Evolutionary conservation across 192 early-diverging fungal species (phyloP).

Genomic region (Chytriomyces hyalinus): DNA sequence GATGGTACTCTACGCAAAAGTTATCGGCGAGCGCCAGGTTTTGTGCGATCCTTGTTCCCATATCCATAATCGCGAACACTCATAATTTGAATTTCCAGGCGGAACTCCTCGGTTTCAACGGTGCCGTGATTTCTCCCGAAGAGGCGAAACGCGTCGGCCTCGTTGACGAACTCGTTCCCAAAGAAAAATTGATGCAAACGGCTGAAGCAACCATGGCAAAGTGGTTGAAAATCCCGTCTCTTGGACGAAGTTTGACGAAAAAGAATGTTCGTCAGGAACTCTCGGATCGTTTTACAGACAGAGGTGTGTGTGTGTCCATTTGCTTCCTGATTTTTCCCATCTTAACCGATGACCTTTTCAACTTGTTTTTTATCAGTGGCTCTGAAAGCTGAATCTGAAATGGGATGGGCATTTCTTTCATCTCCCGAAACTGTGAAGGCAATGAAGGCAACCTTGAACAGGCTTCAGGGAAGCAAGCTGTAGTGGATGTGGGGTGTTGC

Average conservation of each 20-base stretch:
- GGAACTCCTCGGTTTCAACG: conserved; percentile 41
- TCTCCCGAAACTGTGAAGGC: conserved; percentile 36
- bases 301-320: background rate
- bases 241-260: conserved; percentile 48
- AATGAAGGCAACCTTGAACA: conserved; percentile 43
- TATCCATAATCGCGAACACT: background rate
- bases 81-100: conserved; percentile 6
- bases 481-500: background rate
- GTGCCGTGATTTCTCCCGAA: conserved; percentile 42
- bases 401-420: conserved; percentile 44
- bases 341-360: background rate
- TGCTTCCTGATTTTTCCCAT: background rate
- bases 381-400: conserved; percentile 40
- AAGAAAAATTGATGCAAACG: conserved; percentile 37
- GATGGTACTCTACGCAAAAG: conserved; percentile 45
- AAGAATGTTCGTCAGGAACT: conserved; percentile 34
- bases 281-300: conserved; percentile 35
- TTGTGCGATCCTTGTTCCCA: background rate
- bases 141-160: conserved; percentile 46
- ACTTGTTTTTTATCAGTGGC: background rate
- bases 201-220: conserved; percentile 40
- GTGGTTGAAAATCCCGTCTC: conserved; percentile 45
- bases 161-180: conserved; percentile 48
- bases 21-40: conserved; percentile 41
- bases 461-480: conserved; percentile 22